Evolutionary conservation across 805 yeast species (phyloP).

Genomic region (Wickerhamomyces ciferrii): DNA sequence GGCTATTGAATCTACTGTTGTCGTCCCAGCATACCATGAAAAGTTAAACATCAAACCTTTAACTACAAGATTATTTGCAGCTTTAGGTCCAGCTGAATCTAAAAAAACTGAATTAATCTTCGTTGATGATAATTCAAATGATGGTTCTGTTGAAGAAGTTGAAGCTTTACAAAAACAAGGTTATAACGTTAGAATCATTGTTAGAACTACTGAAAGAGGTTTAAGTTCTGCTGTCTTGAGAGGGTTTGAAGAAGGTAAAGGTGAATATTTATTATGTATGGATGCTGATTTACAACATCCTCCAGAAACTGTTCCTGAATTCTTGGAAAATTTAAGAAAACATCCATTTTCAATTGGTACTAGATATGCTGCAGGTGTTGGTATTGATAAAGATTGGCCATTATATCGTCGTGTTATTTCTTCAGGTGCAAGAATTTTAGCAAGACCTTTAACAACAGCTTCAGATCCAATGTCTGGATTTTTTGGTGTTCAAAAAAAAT

Average conservation of each 20-base stretch:
- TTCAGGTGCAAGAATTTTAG: slow-evolving; percentile 42
- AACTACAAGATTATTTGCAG: slow-evolving; percentile 43
- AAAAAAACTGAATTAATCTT: slow-evolving; percentile 40
- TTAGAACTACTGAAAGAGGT: slow-evolving; percentile 46
- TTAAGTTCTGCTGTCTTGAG: slow-evolving; percentile 43
- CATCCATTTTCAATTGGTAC: slow-evolving; percentile 45
- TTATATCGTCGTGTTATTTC: slow-evolving; percentile 43
- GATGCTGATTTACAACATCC: slow-evolving; percentile 52
- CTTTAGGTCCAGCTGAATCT: slow-evolving; percentile 37
- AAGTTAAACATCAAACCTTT: slow-evolving; percentile 42
- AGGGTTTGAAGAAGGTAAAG: slow-evolving; percentile 42
- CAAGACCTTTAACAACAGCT: slow-evolving; percentile 44
- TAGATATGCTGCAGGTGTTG: slow-evolving; percentile 50
- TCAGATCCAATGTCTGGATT: slow-evolving; percentile 51
- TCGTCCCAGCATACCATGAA: slow-evolving; percentile 49
- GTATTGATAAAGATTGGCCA: slow-evolving; percentile 51
- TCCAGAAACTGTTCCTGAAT: slow-evolving; percentile 43
- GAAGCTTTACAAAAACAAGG: slow-evolving; percentile 38
- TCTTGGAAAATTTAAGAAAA: slow-evolving; percentile 32
- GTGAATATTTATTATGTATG: slow-evolving; percentile 44
- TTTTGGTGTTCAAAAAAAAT: slow-evolving; percentile 43
- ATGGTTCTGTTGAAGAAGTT: slow-evolving; percentile 49
- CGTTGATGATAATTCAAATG: slow-evolving; percentile 46
- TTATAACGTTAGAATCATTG: slow-evolving; percentile 42
- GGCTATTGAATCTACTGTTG: slow-evolving; percentile 34